Evolutionary conservation across 1,139 yeast species (phyloP).

Genomic region (Lodderomyces metapsilosis): DNA sequence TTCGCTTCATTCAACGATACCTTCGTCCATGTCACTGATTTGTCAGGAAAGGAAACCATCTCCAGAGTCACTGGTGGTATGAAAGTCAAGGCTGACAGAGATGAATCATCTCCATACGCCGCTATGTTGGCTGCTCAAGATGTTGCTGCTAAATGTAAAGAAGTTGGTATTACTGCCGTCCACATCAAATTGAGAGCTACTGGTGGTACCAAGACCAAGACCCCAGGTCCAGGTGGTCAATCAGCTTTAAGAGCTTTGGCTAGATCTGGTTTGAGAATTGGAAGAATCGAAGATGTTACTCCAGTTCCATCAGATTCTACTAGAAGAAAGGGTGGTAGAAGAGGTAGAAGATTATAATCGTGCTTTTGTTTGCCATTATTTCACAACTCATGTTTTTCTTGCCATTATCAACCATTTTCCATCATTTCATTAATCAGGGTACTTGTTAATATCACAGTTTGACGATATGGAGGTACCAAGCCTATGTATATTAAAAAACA

Average conservation of each 20-base stretch:
- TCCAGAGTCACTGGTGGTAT: constrained; percentile 99
- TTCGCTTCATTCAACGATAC: constrained; percentile 99
- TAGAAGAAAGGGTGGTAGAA: constrained; percentile 99
- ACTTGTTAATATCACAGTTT: background rate
- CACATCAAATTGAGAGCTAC: constrained; percentile 99
- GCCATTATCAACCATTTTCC: background rate
- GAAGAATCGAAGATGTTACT: constrained; percentile 99
- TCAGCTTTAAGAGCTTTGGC: constrained; percentile 99
- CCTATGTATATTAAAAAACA: background rate
- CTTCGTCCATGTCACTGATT: constrained; percentile 99
- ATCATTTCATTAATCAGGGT: background rate
- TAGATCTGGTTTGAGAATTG: constrained; percentile 99
- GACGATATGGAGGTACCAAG: background rate
- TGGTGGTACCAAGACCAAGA: constrained; percentile 99
- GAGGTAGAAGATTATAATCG: constrained; percentile 98
- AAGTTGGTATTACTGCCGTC: constrained; percentile 99
- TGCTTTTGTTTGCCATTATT: background rate
- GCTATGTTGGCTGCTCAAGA: constrained; percentile 99
- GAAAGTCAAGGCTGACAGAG: constrained; percentile 99
- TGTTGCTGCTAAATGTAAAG: constrained; percentile 98
- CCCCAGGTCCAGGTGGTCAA: constrained; percentile 99
- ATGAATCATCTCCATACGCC: constrained; percentile 99
- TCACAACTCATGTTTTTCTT: background rate
- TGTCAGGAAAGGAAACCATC: constrained; percentile 99
- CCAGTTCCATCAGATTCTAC: constrained; percentile 99